Evolutionary conservation across 805 yeast genomes (phyloP), one percentile per base, ranked within the genome.

Genomic region (Torulaspora quercuum): DNA sequence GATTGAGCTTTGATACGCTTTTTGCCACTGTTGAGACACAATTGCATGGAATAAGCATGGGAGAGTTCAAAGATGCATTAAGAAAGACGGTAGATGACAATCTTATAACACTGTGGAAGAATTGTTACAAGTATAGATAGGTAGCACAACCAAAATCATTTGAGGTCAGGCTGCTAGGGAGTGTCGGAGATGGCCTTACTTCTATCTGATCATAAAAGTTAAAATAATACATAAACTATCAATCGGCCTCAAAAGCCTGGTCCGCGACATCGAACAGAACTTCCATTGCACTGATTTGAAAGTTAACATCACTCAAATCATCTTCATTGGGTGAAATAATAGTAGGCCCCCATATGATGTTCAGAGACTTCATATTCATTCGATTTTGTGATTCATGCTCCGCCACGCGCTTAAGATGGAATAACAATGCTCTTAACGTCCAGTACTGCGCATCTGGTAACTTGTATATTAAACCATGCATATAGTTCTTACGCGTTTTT

Each of bases 291-390:
- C 74, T 73, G 29, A 85, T 81, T 61, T 84, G 86, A 47, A 73
- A 77, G 37, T 81, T 80, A 67, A 84, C 76, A 52, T 79, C 95
- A 45, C 80, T 84, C 3, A 78, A 75, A 42, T 78, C 80, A 15
- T 75, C 73, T 39, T 75, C 76, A 49, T 77, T 83, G 31, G 79
- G 76, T 12, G 80, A 74, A 58, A 92, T 72, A 35, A 92, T 64
- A 2, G 85, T 84, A 12, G 95, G 95, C 0, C 97, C 96, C 98
- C 98, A 92, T 24, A 90, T 88, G 25, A 86, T 85, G 30, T 95
- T 85, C 50, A 92, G 61, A 42, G 83, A 81, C 53, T 81, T 80
- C 40, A 80, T 70, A 30, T 78, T 78, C 98, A 92, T 92, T 56
- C 92, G 73, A 57, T 88, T 87, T 22, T 63, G 49, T 13, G 70